Evolutionary conservation across 176 grass and related monocot species (phyloP).

Genomic region (Triticum monococcum): DNA sequence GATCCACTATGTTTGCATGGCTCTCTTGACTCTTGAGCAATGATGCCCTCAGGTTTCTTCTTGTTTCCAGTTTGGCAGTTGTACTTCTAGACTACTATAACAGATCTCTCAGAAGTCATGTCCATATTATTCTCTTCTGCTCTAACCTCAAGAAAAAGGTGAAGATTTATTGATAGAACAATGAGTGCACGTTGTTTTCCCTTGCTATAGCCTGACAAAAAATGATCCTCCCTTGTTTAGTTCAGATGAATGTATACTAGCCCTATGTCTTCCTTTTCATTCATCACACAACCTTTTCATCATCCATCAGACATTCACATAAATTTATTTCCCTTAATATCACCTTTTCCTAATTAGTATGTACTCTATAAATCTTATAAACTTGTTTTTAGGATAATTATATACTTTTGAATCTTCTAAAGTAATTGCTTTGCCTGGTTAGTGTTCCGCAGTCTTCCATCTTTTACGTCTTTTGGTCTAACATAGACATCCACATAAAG

Average conservation of each 20-base stretch:
- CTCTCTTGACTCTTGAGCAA: slow-evolving; percentile 13
- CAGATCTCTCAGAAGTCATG: neutral
- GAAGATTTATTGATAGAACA: neutral
- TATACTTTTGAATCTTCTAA: neutral
- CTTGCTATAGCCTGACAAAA: neutral
- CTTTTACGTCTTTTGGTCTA: neutral
- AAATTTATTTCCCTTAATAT: neutral
- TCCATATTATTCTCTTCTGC: neutral
- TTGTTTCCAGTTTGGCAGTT: slow-evolving; percentile 33
- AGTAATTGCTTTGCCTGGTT: neutral
- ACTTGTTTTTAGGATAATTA: neutral
- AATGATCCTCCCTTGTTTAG: neutral
- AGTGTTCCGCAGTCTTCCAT: neutral
- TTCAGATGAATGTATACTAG: neutral
- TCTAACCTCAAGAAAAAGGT: neutral
- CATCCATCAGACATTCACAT: neutral
- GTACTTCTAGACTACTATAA: slow-evolving; percentile 16
- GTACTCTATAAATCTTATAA: neutral
- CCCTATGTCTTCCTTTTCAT: neutral
- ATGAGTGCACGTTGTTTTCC: neutral
- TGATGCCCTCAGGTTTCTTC: slow-evolving; percentile 28
- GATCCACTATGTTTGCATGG: slow-evolving; percentile 30
- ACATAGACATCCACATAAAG: neutral
- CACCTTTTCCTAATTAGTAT: neutral
- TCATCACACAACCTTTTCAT: neutral